These are phyloP conservation scores for Cryptococcus deneoformans DNA, from an alignment of 1,284 basidiomycete species.

Conservation along the genomic window DNA sequence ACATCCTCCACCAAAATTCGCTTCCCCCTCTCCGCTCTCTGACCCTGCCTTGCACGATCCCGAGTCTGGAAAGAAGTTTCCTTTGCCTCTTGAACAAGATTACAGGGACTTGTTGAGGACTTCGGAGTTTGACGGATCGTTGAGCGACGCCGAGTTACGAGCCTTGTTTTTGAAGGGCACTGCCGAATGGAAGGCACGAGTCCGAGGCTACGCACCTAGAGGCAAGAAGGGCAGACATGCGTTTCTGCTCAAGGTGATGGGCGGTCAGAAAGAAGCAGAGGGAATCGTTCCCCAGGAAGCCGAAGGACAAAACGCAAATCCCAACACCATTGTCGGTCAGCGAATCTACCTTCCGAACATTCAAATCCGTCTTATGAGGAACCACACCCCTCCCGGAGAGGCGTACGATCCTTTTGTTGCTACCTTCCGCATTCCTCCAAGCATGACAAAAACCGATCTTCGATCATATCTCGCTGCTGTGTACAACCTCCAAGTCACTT, in stretches of 20 bases:
- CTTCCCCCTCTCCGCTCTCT: conserved; percentile 21
- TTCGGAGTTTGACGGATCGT: conserved; percentile 21
- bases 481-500: conserved; percentile 85
- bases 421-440: conserved; percentile 80
- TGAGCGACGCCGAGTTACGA: conserved; percentile 31
- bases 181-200: conserved; percentile 34
- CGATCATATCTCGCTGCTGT: conserved; percentile 78
- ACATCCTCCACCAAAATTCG: conserved; percentile 14
- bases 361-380: conserved; percentile 76
- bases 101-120: conserved; percentile 27
- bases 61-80: conserved; percentile 19
- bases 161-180: conserved; percentile 34
- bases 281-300: not conserved
- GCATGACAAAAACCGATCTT: conserved; percentile 86
- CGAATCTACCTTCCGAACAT: conserved; percentile 87
- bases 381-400: conserved; percentile 70
- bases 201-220: conserved; percentile 31
- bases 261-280: conserved; percentile 1
- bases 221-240: conserved; percentile 12
- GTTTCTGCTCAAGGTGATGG: conserved; percentile 11
- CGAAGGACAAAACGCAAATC: not conserved
- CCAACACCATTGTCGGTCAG: conserved; percentile 62
- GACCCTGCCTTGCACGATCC: conserved; percentile 16
- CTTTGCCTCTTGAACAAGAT: conserved; percentile 33
- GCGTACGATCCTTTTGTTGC: conserved; percentile 93